A percentile compares a stretch with the other conserved stretches of the same genome.
phyloP scores from a whole-genome alignment of 1,284 basidiomycete genomes.

The Irpex rosettiformis region DNA sequence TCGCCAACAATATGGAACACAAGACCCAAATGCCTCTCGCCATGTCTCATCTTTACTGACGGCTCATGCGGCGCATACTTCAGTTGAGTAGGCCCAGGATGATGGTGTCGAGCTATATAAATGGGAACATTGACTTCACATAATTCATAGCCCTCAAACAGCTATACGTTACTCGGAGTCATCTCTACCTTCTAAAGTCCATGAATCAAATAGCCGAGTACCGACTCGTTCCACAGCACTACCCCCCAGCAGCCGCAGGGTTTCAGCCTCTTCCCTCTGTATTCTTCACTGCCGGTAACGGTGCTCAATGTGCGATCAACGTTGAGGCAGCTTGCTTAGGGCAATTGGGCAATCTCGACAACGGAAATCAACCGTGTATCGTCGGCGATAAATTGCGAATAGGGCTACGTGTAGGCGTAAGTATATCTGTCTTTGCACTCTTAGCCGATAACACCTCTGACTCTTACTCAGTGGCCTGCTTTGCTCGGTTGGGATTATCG shows the following conservation, averaged over 20 bases:
- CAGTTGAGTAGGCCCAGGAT: no score
- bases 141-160: no score
- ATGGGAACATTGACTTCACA: no score
- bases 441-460: background rate
- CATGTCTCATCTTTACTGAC: no score
- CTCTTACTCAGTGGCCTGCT: background rate
- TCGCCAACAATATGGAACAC: no score
- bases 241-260: no score
- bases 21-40: no score
- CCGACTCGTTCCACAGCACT: background rate
- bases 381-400: background rate
- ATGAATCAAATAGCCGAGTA: background rate
- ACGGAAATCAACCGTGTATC: background rate
- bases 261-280: no score
- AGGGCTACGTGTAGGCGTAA: background rate
- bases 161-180: no score
- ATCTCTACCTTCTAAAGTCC: background rate
- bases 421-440: background rate
- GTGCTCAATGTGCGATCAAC: background rate
- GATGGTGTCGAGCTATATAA: no score
- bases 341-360: background rate
- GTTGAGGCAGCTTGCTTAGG: background rate
- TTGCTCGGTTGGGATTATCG: background rate
- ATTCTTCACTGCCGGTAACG: background rate
- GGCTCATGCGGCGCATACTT: no score